Base-by-base conservation (phyloP, 371 early-diverging fungal species). In the Amoeboaphelidium occidentale region DNA sequence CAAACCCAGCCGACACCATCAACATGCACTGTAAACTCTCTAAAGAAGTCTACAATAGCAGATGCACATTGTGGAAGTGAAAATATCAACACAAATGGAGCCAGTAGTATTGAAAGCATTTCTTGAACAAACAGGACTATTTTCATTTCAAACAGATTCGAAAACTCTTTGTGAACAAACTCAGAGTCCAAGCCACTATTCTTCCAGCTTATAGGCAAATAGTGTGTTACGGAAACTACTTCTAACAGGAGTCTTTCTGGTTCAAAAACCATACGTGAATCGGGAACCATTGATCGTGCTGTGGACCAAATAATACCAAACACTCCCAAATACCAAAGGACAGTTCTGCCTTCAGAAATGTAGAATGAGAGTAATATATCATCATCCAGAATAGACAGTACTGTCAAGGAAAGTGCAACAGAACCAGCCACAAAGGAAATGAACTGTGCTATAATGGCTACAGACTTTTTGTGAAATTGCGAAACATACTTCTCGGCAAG, bases 1-100 rank as follows among this genome's bases (percentile, higher is more conserved):
- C 93, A 96, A 2, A 94, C 88, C 54, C 84, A 79, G 1, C 96
- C 97, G 1, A 91, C 58, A 0, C 77, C 79, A 51, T 86, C 80
- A 27, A 81, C 81, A 55, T 88, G 81, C 1, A 86, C 80, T 0
- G 92, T 85, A 54, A 79, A 88, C 54, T 89, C 92, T 27, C 86
- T 65, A 63, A 93, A 83, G 53, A 92, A 89, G 51, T 92, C 90
- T 1, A 96, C 61, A 24, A 96, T 76, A 28, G 67, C 54, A 23
- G 74, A 80, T 23, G 81, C 72, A 57, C 82, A 77, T 20, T 53
- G 61, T 0, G 96, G 85, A 21, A 96, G 59, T 2, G 84, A 76
- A 27, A 75, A 63, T 50, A 75, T 77, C 27, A 96, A 69, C 2
- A 93, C 73, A 45, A 86, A 62, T 0, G 97, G 97, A 1, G 86